Evolutionary conservation across 768 basidiomycete species (phyloP).

Genomic region (Phanerochaete sordida): DNA sequence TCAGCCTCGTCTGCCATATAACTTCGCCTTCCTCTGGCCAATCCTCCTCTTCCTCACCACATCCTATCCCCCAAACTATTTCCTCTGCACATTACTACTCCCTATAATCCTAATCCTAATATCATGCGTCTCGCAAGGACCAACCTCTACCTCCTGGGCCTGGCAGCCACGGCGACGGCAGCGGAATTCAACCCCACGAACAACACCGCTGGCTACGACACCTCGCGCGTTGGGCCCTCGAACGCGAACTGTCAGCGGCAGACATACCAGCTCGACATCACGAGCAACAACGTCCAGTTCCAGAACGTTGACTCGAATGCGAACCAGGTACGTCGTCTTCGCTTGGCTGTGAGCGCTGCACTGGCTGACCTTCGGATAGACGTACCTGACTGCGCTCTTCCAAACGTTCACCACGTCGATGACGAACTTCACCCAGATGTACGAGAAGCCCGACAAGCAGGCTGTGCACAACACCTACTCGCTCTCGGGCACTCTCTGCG

Average conservation of each 20-base stretch:
- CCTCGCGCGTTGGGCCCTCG: slow-evolving; percentile 13
- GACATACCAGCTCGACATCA: slow-evolving; percentile 9
- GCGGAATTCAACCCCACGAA: not conserved
- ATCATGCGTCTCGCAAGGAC: not conserved
- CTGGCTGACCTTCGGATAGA: not conserved
- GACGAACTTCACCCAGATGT: slow-evolving; percentile 13
- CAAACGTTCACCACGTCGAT: slow-evolving; percentile 8
- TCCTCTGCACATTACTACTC: not conserved
- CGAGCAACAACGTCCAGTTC: slow-evolving; percentile 14
- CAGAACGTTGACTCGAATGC: slow-evolving; percentile 11
- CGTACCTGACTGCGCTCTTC: slow-evolving; percentile 8
- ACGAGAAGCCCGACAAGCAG: slow-evolving; percentile 6
- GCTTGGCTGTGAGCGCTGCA: not conserved
- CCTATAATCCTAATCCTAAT: not conserved
- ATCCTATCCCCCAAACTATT: not conserved
- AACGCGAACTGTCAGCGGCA: slow-evolving; percentile 12
- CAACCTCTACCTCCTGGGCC: not conserved
- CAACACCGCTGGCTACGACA: slow-evolving; percentile 9
- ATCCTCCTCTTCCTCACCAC: not conserved
- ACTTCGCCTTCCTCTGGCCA: not conserved
- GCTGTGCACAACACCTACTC: slow-evolving; percentile 9
- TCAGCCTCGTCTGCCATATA: not conserved
- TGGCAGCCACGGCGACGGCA: not conserved
- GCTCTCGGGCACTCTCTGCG: slow-evolving; percentile 18
- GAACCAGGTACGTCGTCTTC: not conserved